These are phyloP conservation scores for Colletotrichum sp. DNA, from an alignment of 2,329 filamentous ascomycete species.

Conservation along the genomic window DNA sequence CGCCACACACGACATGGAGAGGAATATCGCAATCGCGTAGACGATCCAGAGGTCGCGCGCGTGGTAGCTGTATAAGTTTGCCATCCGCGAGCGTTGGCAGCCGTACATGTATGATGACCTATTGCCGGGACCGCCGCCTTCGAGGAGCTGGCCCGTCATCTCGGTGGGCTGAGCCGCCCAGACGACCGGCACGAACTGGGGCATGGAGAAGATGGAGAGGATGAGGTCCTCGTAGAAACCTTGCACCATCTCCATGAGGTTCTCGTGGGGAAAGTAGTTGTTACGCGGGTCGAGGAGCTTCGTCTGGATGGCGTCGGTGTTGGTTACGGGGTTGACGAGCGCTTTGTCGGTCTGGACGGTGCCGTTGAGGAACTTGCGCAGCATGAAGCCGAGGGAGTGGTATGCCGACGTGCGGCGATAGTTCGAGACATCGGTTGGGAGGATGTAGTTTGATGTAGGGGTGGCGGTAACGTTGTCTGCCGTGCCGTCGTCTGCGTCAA, in stretches of 20 bases:
- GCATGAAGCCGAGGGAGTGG: conserved; percentile 33
- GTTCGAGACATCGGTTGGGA: conserved; percentile 23
- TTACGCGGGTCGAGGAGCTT: conserved; percentile 38
- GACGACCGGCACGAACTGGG: conserved; percentile 35
- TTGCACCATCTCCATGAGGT: conserved; percentile 30
- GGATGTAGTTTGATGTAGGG: conserved; percentile 31
- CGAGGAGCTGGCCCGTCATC: conserved; percentile 21
- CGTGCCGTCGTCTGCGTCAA: conserved; percentile 34
- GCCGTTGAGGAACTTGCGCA: conserved; percentile 36
- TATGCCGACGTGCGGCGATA: conserved; percentile 36
- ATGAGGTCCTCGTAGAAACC: conserved; percentile 39
- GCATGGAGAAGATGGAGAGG: conserved; percentile 37
- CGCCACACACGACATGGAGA: conserved; percentile 29
- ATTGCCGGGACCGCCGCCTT: conserved; percentile 21
- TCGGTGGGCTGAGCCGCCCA: conserved; percentile 32
- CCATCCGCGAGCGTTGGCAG: conserved; percentile 30
- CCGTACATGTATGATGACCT: conserved; percentile 28
- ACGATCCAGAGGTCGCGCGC: conserved; percentile 37
- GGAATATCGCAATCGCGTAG: conserved; percentile 34
- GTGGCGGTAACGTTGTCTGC: conserved; percentile 34
- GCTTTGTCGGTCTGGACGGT: conserved; percentile 29
- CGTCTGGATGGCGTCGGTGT: conserved; percentile 42
- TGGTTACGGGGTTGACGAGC: conserved; percentile 30
- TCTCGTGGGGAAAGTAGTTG: conserved; percentile 29
- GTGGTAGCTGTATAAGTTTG: conserved; percentile 33